These are phyloP conservation scores for Russula sp. DNA, from an alignment of 768 basidiomycete genomes.

Conservation along the genomic window DNA sequence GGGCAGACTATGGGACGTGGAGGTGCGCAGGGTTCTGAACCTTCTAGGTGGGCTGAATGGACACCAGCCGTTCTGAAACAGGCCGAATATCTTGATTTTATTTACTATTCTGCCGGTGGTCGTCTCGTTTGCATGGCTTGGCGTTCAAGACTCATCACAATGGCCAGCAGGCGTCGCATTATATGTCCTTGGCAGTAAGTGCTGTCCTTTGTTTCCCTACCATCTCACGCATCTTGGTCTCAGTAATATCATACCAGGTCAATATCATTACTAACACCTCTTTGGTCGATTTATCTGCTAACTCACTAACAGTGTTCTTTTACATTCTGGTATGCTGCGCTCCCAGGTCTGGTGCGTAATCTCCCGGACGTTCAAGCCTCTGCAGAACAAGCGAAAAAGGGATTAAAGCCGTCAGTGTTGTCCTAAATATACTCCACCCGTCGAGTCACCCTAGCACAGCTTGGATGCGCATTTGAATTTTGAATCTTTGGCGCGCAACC, in stretches of 20 bases:
- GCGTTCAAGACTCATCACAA: slow-evolving; percentile 59
- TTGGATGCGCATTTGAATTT: slow-evolving; percentile 50
- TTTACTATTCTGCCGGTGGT: slow-evolving; percentile 65
- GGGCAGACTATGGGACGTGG: slow-evolving; percentile 83
- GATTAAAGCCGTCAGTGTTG: slow-evolving; percentile 48
- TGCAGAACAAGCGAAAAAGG: slow-evolving; percentile 39
- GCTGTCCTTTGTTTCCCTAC: neutral
- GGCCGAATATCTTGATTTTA: slow-evolving; percentile 74
- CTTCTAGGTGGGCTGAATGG: neutral
- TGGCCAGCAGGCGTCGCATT: slow-evolving; percentile 62
- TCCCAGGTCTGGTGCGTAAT: slow-evolving; percentile 70
- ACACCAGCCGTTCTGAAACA: slow-evolving; percentile 29
- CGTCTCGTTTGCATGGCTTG: slow-evolving; percentile 76
- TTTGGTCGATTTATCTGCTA: neutral
- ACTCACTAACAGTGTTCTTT: slow-evolving; percentile 50
- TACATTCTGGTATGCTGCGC: slow-evolving; percentile 83
- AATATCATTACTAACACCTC: neutral
- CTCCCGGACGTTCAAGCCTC: slow-evolving; percentile 66
- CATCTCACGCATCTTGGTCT: slow-evolving; percentile 22
- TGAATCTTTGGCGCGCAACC: slow-evolving; percentile 66
- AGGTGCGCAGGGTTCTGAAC: slow-evolving; percentile 44
- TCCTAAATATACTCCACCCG: neutral
- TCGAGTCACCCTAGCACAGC: slow-evolving; percentile 33
- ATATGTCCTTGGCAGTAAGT: slow-evolving; percentile 63
- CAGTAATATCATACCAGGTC: slow-evolving; percentile 73